Evolutionary conservation across 345 rosid species (phyloP).

Genomic region (Linum tenue): DNA sequence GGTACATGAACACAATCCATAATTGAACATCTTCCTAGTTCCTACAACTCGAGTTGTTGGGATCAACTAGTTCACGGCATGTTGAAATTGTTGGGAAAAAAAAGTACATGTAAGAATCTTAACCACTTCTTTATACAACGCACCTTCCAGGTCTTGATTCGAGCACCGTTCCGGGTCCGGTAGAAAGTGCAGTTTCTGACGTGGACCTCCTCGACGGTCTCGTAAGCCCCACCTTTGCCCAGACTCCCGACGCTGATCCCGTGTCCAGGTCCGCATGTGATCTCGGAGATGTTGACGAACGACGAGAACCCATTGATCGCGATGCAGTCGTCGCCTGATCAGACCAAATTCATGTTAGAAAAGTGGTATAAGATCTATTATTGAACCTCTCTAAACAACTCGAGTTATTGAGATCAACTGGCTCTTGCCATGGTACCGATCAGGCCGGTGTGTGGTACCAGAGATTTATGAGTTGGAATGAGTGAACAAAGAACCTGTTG

Average conservation of each 20-base stretch:
- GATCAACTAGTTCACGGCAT: too few relatives aligned
- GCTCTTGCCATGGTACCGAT: too few relatives aligned
- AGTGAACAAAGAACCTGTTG: conserved; percentile 19
- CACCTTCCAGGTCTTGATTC: conserved; percentile 26
- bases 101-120: not conserved
- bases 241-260: conserved; percentile 17
- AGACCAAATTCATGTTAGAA: not conserved
- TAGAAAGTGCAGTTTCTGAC: conserved; percentile 6
- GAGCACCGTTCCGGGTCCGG: conserved; percentile 10
- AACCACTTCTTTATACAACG: not conserved
- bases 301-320: conserved; percentile 10
- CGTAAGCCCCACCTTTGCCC: conserved; percentile 6
- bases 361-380: too few relatives aligned
- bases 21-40: too few relatives aligned
- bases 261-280: conserved; percentile 15
- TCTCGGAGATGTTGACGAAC: not conserved
- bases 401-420: too few relatives aligned
- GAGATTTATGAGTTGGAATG: too few relatives aligned
- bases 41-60: too few relatives aligned
- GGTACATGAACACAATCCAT: too few relatives aligned
- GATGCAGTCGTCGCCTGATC: conserved; percentile 9
- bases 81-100: not conserved
- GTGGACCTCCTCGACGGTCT: conserved; percentile 6
- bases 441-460: too few relatives aligned
- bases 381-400: too few relatives aligned